phyloP scores from a whole-genome alignment of 1,284 basidiomycete genomes.

The Ceratobasidium sp. region DNA sequence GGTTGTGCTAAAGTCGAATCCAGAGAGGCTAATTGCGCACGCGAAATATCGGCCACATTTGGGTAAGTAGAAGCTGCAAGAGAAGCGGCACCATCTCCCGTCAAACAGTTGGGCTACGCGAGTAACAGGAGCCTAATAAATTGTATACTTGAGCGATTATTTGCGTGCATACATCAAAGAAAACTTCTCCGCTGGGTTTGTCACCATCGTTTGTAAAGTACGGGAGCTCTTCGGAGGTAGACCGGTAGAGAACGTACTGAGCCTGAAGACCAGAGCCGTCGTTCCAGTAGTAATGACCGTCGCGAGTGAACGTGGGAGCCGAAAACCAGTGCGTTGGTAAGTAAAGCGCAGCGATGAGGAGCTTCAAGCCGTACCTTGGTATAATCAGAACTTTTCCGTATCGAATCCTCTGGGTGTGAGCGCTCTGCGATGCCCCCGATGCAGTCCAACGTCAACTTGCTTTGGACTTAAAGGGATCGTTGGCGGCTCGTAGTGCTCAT shows the following conservation, averaged over 20 bases:
- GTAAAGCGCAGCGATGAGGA: not conserved
- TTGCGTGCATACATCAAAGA: conserved; percentile 67
- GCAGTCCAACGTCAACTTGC: conserved; percentile 64
- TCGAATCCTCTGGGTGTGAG: conserved; percentile 63
- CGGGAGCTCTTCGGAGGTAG: conserved; percentile 61
- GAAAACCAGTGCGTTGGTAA: conserved; percentile 59
- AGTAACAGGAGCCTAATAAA: not conserved
- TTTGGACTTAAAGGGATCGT: no score
- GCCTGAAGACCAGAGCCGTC: conserved; percentile 74
- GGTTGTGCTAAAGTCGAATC: no score
- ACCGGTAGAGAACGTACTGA: conserved; percentile 73
- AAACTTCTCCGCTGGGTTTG: conserved; percentile 63
- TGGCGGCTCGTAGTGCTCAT: not conserved
- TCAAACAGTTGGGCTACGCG: conserved; percentile 68
- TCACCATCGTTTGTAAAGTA: conserved; percentile 58
- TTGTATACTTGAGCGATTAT: not conserved
- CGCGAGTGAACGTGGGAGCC: conserved; percentile 64
- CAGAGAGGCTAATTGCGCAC: no score
- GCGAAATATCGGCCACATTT: conserved; percentile 72
- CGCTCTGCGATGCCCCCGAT: conserved; percentile 67
- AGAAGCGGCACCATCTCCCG: conserved; percentile 74
- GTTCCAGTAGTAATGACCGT: conserved; percentile 78
- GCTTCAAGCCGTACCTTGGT: conserved; percentile 60
- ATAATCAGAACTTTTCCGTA: conserved; percentile 71
- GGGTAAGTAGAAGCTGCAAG: conserved; percentile 67